These are phyloP conservation scores for Claviceps sp. DNA, from an alignment of 2,329 filamentous ascomycete genomes.

Conservation along the genomic window DNA sequence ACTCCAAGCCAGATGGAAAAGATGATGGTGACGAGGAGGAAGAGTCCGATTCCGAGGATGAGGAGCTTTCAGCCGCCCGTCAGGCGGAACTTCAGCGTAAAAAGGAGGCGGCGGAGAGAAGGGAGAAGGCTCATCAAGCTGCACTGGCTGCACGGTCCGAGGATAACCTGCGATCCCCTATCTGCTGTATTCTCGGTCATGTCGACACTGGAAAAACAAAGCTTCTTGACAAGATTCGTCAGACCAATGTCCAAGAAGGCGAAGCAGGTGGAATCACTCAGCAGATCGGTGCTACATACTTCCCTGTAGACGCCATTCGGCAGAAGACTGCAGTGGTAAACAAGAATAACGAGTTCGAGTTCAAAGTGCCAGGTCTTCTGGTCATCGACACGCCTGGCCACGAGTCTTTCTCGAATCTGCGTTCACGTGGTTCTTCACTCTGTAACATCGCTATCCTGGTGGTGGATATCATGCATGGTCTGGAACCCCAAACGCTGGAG, in stretches of 20 bases:
- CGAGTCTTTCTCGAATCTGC: slow-evolving; percentile 98
- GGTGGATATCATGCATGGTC: slow-evolving; percentile 98
- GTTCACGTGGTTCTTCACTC: slow-evolving; percentile 90
- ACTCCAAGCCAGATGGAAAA: slow-evolving; percentile 12
- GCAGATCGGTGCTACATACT: slow-evolving; percentile 98
- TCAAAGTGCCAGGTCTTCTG: slow-evolving; percentile 93
- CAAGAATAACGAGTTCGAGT: slow-evolving; percentile 76
- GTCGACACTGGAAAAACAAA: slow-evolving; percentile 99
- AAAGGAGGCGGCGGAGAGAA: slow-evolving; percentile 75
- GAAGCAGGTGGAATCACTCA: slow-evolving; percentile 99
- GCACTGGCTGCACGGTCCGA: slow-evolving; percentile 82
- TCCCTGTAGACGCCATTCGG: slow-evolving; percentile 83
- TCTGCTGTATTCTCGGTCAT: slow-evolving; percentile 99
- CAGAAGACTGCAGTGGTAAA: slow-evolving; percentile 94
- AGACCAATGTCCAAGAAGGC: slow-evolving; percentile 97
- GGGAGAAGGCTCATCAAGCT: slow-evolving; percentile 82
- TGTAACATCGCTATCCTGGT: slow-evolving; percentile 99
- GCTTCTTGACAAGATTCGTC: slow-evolving; percentile 91
- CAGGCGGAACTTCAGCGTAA: slow-evolving; percentile 65
- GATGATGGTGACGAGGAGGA: slow-evolving; percentile 17
- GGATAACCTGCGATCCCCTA: slow-evolving; percentile 90
- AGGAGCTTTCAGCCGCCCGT: slow-evolving; percentile 60
- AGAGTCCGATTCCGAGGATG: slow-evolving; percentile 39
- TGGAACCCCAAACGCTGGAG: slow-evolving; percentile 93
- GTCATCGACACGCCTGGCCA: slow-evolving; percentile 98